Evolutionary conservation across 1,139 yeast species (phyloP).

Genomic region (Suhomyces yuchorum): DNA sequence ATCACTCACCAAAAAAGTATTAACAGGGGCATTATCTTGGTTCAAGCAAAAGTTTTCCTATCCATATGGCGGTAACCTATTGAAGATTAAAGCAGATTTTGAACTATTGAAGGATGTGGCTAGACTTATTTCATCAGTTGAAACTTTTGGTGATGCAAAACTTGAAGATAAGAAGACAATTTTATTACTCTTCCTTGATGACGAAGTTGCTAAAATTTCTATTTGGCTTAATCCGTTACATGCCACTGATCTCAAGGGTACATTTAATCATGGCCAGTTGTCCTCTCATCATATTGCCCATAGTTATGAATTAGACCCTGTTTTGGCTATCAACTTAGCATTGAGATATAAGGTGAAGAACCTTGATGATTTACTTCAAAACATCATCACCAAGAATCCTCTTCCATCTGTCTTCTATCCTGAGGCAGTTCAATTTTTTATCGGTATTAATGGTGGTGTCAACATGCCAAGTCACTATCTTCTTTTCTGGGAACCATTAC

Average conservation of each 20-base stretch:
- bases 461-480: conserved; percentile 48
- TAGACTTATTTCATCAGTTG: conserved; percentile 27
- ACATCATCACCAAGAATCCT: conserved; percentile 58
- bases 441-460: conserved; percentile 47
- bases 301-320: conserved; percentile 73
- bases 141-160: conserved; percentile 24
- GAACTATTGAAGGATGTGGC: conserved; percentile 59
- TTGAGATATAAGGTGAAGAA: conserved; percentile 55
- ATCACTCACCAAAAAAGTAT: conserved; percentile 51
- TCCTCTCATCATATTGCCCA: conserved; percentile 39
- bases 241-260: conserved; percentile 46
- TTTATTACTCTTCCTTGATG: conserved; percentile 64
- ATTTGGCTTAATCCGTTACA: conserved; percentile 80
- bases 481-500: conserved; percentile 72
- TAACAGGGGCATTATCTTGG: conserved; percentile 79
- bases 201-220: conserved; percentile 69
- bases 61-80: conserved; percentile 84
- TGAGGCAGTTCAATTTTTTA: conserved; percentile 62
- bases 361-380: conserved; percentile 46
- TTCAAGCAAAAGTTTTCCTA: conserved; percentile 63
- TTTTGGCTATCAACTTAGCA: conserved; percentile 71
- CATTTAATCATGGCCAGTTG: conserved; percentile 35
- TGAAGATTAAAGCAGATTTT: conserved; percentile 72
- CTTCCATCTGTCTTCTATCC: conserved; percentile 61
- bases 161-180: conserved; percentile 52